phyloP scores from a whole-genome alignment of 495 filamentous ascomycete species.

The Oleoguttula mirabilis region DNA sequence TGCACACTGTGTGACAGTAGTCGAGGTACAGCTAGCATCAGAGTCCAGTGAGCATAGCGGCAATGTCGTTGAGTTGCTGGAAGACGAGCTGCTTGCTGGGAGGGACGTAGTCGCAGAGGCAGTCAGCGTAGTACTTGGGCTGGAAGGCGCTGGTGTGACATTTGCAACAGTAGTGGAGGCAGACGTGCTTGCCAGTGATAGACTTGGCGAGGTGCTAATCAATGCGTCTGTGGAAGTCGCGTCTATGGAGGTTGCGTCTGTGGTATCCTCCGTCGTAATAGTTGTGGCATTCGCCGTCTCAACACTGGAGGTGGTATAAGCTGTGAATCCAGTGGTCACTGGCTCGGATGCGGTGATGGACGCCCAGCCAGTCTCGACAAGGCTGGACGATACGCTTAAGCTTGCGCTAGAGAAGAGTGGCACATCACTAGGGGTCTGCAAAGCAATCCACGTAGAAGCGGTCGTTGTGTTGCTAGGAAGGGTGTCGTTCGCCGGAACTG shows the following conservation, averaged over 20 bases:
- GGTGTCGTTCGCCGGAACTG: too few species aligned
- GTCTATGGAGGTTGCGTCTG: neutral
- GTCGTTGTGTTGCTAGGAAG: too few species aligned
- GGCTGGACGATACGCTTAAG: neutral
- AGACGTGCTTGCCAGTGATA: too few species aligned
- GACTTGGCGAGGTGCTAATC: neutral
- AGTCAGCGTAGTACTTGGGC: neutral
- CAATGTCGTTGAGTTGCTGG: neutral
- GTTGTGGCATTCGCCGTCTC: neutral
- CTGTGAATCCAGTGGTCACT: neutral
- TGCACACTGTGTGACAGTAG: neutral
- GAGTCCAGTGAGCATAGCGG: constrained; percentile 3
- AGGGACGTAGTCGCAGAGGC: neutral
- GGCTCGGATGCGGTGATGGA: neutral
- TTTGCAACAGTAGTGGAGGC: neutral
- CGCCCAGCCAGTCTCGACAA: neutral
- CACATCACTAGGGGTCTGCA: too few species aligned
- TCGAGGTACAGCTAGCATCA: neutral
- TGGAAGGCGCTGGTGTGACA: neutral
- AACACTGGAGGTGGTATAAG: neutral
- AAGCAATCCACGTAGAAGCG: too few species aligned
- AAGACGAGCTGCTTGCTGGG: neutral
- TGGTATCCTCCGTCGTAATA: too few species aligned
- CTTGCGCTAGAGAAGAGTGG: too few species aligned
- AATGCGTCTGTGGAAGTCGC: neutral